Evolutionary conservation across 225 moss, liverwort and hornwort species (phyloP).

Genomic region (Pleurozium schreberi): DNA sequence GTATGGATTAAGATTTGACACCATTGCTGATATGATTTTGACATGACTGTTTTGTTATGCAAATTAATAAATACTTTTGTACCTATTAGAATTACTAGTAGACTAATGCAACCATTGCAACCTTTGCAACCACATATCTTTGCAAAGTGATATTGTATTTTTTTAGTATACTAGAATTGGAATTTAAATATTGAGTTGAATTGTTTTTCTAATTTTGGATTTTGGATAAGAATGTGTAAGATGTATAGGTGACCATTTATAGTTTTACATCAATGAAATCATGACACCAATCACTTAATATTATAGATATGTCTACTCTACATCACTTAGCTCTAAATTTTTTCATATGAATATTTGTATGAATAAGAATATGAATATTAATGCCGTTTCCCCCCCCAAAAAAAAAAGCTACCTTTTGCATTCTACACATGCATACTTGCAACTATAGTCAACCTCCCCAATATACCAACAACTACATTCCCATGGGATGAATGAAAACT

Average conservation of each 20-base stretch:
- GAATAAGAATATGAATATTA: background rate
- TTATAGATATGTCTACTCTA: background rate
- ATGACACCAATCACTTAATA: background rate
- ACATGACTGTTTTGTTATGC: background rate
- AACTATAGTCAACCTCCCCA: too few relatives aligned
- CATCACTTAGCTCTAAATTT: background rate
- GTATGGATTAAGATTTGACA: background rate
- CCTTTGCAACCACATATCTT: background rate
- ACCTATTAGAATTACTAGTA: background rate
- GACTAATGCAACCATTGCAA: background rate
- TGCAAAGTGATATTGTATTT: background rate
- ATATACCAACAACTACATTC: too few relatives aligned
- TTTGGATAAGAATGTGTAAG: background rate
- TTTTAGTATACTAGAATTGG: background rate
- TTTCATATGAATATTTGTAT: background rate
- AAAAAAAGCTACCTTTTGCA: background rate
- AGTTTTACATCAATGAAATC: background rate
- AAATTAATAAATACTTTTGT: background rate
- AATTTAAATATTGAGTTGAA: background rate
- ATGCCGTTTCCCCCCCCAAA: background rate
- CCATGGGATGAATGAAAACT: rapidly evolving
- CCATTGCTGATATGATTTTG: background rate
- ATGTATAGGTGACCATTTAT: background rate
- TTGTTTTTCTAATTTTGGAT: background rate
- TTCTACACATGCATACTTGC: too few relatives aligned